phyloP scores from a whole-genome alignment of 2,329 filamentous ascomycete genomes.

The Onygenales sp. region DNA sequence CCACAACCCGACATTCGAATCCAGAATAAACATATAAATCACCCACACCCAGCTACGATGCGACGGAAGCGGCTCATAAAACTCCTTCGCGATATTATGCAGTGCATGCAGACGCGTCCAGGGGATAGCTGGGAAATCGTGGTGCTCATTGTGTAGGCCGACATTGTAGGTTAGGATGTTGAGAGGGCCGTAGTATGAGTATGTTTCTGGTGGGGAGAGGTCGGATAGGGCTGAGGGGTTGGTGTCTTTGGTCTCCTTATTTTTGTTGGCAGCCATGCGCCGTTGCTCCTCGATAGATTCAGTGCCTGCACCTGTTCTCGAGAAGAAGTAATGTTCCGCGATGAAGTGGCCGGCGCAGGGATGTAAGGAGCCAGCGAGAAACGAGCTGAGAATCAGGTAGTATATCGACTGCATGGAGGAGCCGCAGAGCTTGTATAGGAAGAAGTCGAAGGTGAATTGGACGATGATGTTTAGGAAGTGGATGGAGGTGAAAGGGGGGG shows the following conservation, averaged over 20 bases:
- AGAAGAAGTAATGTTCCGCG: conserved; percentile 83
- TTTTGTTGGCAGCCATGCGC: conserved; percentile 17
- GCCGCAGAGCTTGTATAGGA: conserved; percentile 53
- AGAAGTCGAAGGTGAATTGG: conserved; percentile 69
- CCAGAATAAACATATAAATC: conserved; percentile 91
- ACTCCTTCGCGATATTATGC: conserved; percentile 74
- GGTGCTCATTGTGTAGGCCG: conserved; percentile 95
- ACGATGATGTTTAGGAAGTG: conserved; percentile 71
- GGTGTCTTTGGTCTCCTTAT: conserved; percentile 18
- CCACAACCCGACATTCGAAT: conserved; percentile 79
- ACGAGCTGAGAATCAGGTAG: conserved; percentile 82
- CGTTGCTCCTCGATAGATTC: conserved; percentile 45
- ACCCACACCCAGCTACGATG: conserved; percentile 89
- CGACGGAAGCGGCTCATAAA: conserved; percentile 77
- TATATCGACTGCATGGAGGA: conserved; percentile 51
- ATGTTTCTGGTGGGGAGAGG: conserved; percentile 78
- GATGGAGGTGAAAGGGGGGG: conserved; percentile 74
- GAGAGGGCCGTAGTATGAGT: conserved; percentile 88
- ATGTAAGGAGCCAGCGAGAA: conserved; percentile 87
- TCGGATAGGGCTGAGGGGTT: conserved; percentile 45
- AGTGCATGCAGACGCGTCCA: conserved; percentile 80
- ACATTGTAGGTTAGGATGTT: conserved; percentile 96
- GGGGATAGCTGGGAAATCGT: conserved; percentile 93
- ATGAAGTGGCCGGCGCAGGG: conserved; percentile 97
- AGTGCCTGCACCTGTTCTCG: conserved; percentile 27